These are phyloP conservation scores for Daedaleopsis sinensis DNA, from an alignment of 768 basidiomycete species.

Conservation along the genomic window DNA sequence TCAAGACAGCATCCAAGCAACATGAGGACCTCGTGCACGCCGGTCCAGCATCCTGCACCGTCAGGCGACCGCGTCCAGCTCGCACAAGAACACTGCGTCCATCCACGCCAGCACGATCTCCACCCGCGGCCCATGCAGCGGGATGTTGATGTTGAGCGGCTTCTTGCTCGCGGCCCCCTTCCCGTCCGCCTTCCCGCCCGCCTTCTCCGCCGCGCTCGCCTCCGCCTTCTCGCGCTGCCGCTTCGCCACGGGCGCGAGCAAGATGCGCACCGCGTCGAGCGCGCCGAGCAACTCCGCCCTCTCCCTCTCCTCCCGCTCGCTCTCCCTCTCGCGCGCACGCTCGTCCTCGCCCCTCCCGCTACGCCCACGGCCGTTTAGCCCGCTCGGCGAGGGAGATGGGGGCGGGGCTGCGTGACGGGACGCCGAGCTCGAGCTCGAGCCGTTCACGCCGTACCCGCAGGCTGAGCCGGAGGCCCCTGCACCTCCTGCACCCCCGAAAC, in stretches of 20 bases:
- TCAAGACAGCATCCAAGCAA: too few species aligned
- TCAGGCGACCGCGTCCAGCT: constrained; percentile 52
- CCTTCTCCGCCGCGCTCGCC: constrained; percentile 57
- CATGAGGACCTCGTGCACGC: too few species aligned
- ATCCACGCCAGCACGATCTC: constrained; percentile 87
- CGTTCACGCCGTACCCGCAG: constrained; percentile 8
- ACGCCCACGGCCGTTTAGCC: background rate
- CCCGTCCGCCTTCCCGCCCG: constrained; percentile 36
- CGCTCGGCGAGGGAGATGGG: background rate
- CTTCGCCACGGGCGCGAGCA: constrained; percentile 70
- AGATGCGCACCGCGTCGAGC: constrained; percentile 70
- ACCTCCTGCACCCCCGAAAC: constrained; percentile 32
- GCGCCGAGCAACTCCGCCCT: constrained; percentile 49
- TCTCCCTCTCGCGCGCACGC: constrained; percentile 20
- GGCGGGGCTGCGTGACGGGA: constrained; percentile 13
- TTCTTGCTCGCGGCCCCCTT: constrained; percentile 43
- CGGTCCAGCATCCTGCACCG: too few species aligned
- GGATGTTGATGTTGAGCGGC: constrained; percentile 72
- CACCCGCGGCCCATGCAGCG: constrained; percentile 83
- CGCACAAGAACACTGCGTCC: constrained; percentile 77
- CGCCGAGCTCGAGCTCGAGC: constrained; percentile 22
- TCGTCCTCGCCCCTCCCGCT: constrained; percentile 7
- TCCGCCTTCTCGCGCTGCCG: constrained; percentile 61
- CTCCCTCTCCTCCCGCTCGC: constrained; percentile 18
- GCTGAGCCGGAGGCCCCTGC: constrained; percentile 30